Base-by-base conservation (phyloP, 768 basidiomycete genomes). In the Pholiota conissans region DNA sequence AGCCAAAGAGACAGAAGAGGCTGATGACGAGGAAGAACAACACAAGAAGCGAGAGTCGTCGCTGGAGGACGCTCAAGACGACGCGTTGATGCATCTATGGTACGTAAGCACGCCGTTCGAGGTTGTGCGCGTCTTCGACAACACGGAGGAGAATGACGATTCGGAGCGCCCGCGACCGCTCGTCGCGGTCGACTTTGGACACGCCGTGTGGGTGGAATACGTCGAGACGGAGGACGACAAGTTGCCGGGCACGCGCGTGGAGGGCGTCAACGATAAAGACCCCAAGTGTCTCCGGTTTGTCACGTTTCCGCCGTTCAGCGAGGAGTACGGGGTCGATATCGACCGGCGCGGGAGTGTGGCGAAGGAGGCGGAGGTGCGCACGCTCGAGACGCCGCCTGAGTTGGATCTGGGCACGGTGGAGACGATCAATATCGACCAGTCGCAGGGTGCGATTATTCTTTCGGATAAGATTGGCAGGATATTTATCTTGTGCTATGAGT, bases 151-250 rank as follows among this genome's bases (percentile, higher is more conserved):
- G 2, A 79, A 79, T 8, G 77, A 72, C 0, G 77, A 73, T 13
- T 32, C 13, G 1, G 69, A 83, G 28, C 76, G 84, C 3, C 84
- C 85, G 18, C 77, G 88, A 2, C 88, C 88, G 22, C 77, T 90
- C 13, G 84, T 90, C n/a, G 89, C 89, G 0, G 87, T 94, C 6
- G 85, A 95, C 67, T 95, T 95, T 73, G 90, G 91, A 39, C 91
- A 93, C 64, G 89, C 93, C 16, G 87, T 91, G 32, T 90, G 91
- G 83, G 84, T 95, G 47, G 88, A 90, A 65, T 84, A 85, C 63
- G 47, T 55, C 18, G 64, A 66, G 24, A 51, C 29, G 4, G 64
- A 63, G 14, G 61, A 60, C 9, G 56, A 10, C 40, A 54, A n/a
- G 52, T 6, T 32, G 13, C 52, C 5, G 53, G 56, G 46, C 45